A percentile compares a stretch with the other conserved stretches of the same genome.
phyloP scores from a whole-genome alignment of 306 rosid genomes.

The Ziziphus jujuba region DNA sequence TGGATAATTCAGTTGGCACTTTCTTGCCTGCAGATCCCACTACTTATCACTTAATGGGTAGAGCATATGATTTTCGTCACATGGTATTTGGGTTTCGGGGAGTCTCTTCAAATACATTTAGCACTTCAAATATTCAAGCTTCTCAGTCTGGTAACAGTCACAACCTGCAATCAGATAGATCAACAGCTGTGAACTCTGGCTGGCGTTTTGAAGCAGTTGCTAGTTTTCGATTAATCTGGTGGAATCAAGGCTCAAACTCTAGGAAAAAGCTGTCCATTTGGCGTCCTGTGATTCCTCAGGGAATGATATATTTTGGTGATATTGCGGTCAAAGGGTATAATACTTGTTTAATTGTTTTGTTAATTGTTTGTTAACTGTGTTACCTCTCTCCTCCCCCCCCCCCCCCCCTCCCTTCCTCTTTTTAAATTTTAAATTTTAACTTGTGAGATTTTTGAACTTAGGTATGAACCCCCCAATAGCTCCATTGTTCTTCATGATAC shows the following conservation, averaged over 20 bases:
- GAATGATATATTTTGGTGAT: slow-evolving; percentile 89
- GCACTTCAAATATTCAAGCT: slow-evolving; percentile 38
- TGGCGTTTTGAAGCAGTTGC: slow-evolving; percentile 76
- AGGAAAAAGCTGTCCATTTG: slow-evolving; percentile 80
- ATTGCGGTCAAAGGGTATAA: slow-evolving; percentile 76
- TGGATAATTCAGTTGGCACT: slow-evolving; percentile 85
- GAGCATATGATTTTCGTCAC: slow-evolving; percentile 74
- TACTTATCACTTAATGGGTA: slow-evolving; percentile 46
- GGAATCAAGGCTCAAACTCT: slow-evolving; percentile 75
- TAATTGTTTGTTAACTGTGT: background rate
- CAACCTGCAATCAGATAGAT: slow-evolving; percentile 40
- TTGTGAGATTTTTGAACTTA: slow-evolving; percentile 24
- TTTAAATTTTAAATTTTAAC: background rate
- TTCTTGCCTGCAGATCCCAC: slow-evolving; percentile 82
- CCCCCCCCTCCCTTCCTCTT: background rate
- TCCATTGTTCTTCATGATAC: slow-evolving; percentile 79
- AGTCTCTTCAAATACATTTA: slow-evolving; percentile 36
- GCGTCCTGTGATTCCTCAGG: slow-evolving; percentile 86
- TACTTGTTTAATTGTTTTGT: slow-evolving; percentile 18
- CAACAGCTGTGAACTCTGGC: slow-evolving; percentile 50
- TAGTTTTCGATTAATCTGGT: slow-evolving; percentile 83
- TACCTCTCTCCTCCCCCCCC: background rate
- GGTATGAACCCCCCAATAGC: slow-evolving; percentile 93
- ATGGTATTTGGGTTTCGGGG: slow-evolving; percentile 65
- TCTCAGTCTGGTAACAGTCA: slow-evolving; percentile 37